Evolutionary conservation across 2,329 filamentous ascomycete species (phyloP).

Genomic region (Colletotrichum sp.): DNA sequence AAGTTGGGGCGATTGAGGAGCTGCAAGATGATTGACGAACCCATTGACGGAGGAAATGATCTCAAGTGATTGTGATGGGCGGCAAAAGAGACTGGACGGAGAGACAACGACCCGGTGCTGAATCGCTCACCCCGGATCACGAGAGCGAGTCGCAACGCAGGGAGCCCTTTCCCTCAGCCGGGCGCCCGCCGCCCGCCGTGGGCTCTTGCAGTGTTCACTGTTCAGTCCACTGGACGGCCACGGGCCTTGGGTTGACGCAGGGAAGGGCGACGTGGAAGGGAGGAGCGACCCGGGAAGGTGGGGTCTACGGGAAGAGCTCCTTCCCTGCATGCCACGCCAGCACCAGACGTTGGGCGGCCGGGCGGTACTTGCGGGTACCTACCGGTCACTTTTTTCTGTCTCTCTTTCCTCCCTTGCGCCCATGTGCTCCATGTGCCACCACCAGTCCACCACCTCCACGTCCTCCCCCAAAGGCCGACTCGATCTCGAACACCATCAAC

Average conservation of each 20-base stretch:
- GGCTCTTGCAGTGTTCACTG: background rate
- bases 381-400: background rate
- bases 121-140: background rate
- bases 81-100: background rate
- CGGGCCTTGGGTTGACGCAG: background rate
- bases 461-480: background rate
- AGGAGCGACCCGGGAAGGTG: background rate
- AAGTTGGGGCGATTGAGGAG: background rate
- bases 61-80: background rate
- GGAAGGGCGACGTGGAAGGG: background rate
- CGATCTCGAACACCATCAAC: background rate
- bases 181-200: background rate
- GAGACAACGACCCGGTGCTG: background rate
- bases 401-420: background rate
- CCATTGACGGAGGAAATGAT: background rate
- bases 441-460: background rate
- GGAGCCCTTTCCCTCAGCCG: background rate
- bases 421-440: background rate
- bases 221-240: no score
- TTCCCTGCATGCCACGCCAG: conserved; percentile 7
- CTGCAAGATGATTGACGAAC: background rate
- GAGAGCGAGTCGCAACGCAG: background rate
- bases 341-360: background rate
- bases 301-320: background rate
- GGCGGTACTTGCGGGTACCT: background rate